Base-by-base conservation (phyloP, 1,284 basidiomycete species). In the Anthracocystis walkeri region DNA sequence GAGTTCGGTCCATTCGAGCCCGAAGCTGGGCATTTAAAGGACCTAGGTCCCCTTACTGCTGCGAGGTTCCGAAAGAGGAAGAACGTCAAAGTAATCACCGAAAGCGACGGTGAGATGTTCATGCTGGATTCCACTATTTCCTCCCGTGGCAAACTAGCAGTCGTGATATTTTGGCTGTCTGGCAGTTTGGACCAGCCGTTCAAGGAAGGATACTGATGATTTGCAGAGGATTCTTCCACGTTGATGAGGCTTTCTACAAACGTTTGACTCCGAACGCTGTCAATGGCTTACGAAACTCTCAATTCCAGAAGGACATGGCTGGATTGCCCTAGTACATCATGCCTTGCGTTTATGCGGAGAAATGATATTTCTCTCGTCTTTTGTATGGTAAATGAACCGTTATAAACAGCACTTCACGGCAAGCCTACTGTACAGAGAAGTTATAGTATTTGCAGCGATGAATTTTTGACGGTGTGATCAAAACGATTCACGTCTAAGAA, bases 171-270 rank as follows among this genome's bases (percentile, higher is more conserved):
- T 3, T 53, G 20, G 11, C 25, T 6, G 16, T 53, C 40, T 53
- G 51, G 51, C 51, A 53, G 25, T 27, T 53, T 20, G 57, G 57
- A 21, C 58, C 49, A 1, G 33, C 11, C 8, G 33, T 59, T 14
- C 18, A 35, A 16, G 49, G 49, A 44, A 59, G 18, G 27, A 40
- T 48, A 7, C 16, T 59, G 35, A 16, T 44, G 27, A 52, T 59
- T 12, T 49, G 48, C 38, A 33, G 49, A 18, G 58, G 58, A 2
- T n/a, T 59, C 35, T 59, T 40, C 49, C 3, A 16, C 27, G 2
- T 59, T 8, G 40, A 18, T 20, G 3, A 5, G 8, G 0, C 14
- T 5, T 18, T 21, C 11, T 59, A 49, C n/a, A 11, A 27, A 0
- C 48, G 18, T 7, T 20, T 59, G 40, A 52, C 58, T 14, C 20